These are phyloP conservation scores for Metarhizium robertsii DNA, from an alignment of 2,329 filamentous ascomycete genomes.

Conservation along the genomic window DNA sequence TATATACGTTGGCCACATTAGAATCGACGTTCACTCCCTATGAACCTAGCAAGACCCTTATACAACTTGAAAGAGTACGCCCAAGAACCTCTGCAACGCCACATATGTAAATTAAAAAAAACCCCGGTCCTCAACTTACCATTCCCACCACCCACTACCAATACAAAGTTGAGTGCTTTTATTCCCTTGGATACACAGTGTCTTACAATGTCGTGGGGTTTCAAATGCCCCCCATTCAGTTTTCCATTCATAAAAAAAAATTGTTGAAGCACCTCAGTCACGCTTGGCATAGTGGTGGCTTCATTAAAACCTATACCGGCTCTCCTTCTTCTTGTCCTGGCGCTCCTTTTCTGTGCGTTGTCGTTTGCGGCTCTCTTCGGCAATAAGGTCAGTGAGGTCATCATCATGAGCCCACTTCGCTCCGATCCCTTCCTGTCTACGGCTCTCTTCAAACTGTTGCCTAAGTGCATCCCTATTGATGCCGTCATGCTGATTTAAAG, in stretches of 20 bases:
- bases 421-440: conserved; percentile 54
- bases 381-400: conserved; percentile 92
- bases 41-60: background rate
- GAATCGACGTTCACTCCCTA: background rate
- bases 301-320: conserved; percentile 40
- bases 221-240: background rate
- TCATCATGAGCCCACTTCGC: conserved; percentile 71
- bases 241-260: background rate
- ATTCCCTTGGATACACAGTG: background rate
- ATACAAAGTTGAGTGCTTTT: background rate
- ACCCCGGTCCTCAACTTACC: background rate
- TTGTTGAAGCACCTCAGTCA: background rate
- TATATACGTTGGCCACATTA: background rate
- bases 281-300: background rate
- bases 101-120: background rate
- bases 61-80: background rate
- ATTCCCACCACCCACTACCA: background rate
- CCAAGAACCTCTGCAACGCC: background rate
- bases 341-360: conserved; percentile 81
- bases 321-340: conserved; percentile 52
- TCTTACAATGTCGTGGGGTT: background rate
- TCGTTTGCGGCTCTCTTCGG: conserved; percentile 82
- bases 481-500: conserved; percentile 62
- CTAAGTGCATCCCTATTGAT: conserved; percentile 78
- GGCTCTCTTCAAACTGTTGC: conserved; percentile 69